Base-by-base conservation (phyloP, 352 stramenopile species). In the Pythium scleroteichum region DNA sequence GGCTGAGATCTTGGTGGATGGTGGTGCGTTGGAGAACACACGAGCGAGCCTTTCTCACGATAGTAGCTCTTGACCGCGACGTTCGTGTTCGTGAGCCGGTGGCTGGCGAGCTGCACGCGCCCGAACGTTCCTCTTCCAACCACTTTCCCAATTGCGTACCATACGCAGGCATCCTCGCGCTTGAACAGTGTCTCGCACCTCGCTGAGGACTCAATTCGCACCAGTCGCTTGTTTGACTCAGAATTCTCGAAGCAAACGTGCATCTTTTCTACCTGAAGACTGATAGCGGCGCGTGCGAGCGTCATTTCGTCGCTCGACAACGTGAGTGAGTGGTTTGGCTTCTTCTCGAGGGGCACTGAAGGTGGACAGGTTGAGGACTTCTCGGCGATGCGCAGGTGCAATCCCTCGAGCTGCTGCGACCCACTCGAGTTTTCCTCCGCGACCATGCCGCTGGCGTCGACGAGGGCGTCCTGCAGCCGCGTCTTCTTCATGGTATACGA, bases 11-110 rank as follows among this genome's bases (percentile, higher is more conserved):
- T 19, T n/a, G 10, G 22, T 48, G 35, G 33, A 33, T 20, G 35
- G 16, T 17, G 27, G 3, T 10, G 32, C 1, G 41, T 42, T 6
- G 64, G 54, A 13, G 64, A 75, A 20, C 79, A 89, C 16, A 71
- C 66, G 16, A 40, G 54, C 10, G 71, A 64, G n/a, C 66, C 66
- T 39, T 71, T 59, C 13, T 78, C 68, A 39, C 79, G 69, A 9
- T 59, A 62, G 66, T 91, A 91, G 29, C 70, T 86, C 64, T 91
- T 91, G 54, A 91, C 79, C 10, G 79, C 79, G 5, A 91, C 81
- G 4, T 48, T 42, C 0, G 68, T 71, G 9, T 48, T 58, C 48
- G 64, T 83, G 17, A 88, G 41, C 9, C 77, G 71, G 23, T 91
- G 79, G 7, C 46, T 65, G 20, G 66, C 81, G 14, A 71, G 46